Conservation (phyloP, 1,139 yeast species). For the Suhomyces anneliseae region DNA sequence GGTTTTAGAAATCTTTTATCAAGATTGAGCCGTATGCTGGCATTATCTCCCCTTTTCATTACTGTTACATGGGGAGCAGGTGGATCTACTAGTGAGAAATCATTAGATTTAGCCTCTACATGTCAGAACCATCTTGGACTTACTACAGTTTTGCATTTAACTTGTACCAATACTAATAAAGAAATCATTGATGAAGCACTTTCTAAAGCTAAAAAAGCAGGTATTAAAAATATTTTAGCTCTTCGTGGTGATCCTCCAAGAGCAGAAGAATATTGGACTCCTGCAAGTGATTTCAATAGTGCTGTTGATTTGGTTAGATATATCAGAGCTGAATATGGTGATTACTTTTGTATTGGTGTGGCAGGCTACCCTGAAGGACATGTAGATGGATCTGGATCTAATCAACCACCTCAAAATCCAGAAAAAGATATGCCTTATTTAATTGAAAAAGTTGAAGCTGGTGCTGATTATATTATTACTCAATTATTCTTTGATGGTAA, state of each 20-base stretch:
- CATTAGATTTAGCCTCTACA: constrained; percentile 76
- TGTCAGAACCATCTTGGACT: constrained; percentile 75
- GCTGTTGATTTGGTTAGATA: constrained; percentile 85
- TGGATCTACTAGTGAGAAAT: constrained; percentile 86
- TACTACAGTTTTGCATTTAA: constrained; percentile 89
- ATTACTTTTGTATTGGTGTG: constrained; percentile 82
- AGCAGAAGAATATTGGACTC: constrained; percentile 67
- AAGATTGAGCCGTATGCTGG: constrained; percentile 85
- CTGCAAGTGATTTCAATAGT: constrained; percentile 58
- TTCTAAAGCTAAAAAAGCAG: constrained; percentile 65
- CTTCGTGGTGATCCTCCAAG: constrained; percentile 96
- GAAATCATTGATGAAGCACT: constrained; percentile 78
- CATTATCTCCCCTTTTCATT: constrained; percentile 82
- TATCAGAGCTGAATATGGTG: constrained; percentile 67
- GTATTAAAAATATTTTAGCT: constrained; percentile 86
- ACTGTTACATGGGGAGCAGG: constrained; percentile 99
- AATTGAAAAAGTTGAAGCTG: constrained; percentile 47
- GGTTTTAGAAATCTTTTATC: constrained; percentile 83
- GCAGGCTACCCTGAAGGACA: constrained; percentile 98
- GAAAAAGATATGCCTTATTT: constrained; percentile 71
- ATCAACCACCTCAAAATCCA: constrained; percentile 53
- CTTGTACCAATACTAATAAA: constrained; percentile 90
- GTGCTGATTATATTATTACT: constrained; percentile 48
- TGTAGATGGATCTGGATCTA: constrained; percentile 71
- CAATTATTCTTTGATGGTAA: constrained; percentile 46